Evolutionary conservation across 352 stramenopile species (phyloP).

Genomic region (Phytophthora aleatoria): DNA sequence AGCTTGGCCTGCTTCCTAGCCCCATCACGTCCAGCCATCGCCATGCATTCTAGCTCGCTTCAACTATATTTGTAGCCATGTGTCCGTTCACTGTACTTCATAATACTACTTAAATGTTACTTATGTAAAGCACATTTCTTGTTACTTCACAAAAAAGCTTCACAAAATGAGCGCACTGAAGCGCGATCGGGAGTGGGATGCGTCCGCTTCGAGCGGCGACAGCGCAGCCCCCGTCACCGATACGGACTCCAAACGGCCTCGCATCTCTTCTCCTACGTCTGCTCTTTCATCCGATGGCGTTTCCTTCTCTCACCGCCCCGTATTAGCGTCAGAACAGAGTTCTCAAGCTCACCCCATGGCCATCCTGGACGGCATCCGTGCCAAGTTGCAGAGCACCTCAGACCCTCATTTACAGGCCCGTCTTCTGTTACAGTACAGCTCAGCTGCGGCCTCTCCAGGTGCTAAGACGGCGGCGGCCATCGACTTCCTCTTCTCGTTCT

Average conservation of each 20-base stretch:
- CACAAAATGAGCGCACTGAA: slow-evolving; percentile 27
- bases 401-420: slow-evolving; percentile 70
- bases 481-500: slow-evolving; percentile 83
- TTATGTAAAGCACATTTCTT: neutral
- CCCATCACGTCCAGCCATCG: slow-evolving; percentile 5
- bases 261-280: slow-evolving; percentile 17
- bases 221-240: slow-evolving; percentile 9
- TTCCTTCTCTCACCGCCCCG: neutral
- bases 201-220: slow-evolving; percentile 16
- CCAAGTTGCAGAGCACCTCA: slow-evolving; percentile 39
- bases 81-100: slow-evolving; percentile 16
- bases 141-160: slow-evolving; percentile 10
- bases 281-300: slow-evolving; percentile 10
- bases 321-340: slow-evolving; percentile 11
- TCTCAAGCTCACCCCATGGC: slow-evolving; percentile 31
- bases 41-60: neutral
- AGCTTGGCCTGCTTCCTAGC: slow-evolving; percentile 6
- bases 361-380: slow-evolving; percentile 44
- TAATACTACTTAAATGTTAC: slow-evolving; percentile 3
- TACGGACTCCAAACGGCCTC: slow-evolving; percentile 21
- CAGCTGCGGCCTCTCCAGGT: slow-evolving; percentile 44
- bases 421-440: slow-evolving; percentile 65
- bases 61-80: slow-evolving; percentile 23
- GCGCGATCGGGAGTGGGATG: slow-evolving; percentile 29
- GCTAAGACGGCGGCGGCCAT: slow-evolving; percentile 64